Conservation (phyloP, 2,329 filamentous ascomycete species). For the Xylariaceae sp. region DNA sequence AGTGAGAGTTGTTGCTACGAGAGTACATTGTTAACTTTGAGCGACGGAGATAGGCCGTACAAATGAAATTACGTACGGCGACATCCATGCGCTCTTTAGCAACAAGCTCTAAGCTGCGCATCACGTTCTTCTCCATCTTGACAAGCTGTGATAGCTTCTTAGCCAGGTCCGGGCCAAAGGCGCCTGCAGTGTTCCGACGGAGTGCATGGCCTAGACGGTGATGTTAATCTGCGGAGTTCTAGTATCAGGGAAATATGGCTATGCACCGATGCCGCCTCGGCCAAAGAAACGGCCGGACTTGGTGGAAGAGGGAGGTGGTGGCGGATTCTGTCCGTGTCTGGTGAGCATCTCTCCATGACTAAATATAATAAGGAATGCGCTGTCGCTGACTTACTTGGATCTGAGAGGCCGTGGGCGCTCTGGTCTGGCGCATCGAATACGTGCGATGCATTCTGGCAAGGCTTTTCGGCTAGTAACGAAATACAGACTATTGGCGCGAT, state of each 20-base stretch:
- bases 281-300: slow-evolving; percentile 89
- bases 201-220: slow-evolving; percentile 54
- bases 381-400: slow-evolving; percentile 44
- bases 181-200: slow-evolving; percentile 67
- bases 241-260: slow-evolving; percentile 2
- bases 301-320: slow-evolving; percentile 83
- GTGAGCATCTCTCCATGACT: slow-evolving; percentile 4
- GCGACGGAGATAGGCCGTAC: not conserved
- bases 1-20: slow-evolving; percentile 95
- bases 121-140: slow-evolving; percentile 99
- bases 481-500: not conserved
- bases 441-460: slow-evolving; percentile 79
- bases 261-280: slow-evolving; percentile 74
- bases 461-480: slow-evolving; percentile 2
- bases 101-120: slow-evolving; percentile 95
- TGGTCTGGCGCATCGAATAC: slow-evolving; percentile 96
- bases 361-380: not conserved
- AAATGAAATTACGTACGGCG: slow-evolving; percentile 60
- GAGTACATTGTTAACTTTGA: slow-evolving; percentile 11
- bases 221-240: slow-evolving; percentile 8
- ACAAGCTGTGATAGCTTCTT: slow-evolving; percentile 98
- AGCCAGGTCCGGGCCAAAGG: slow-evolving; percentile 78
- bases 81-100: slow-evolving; percentile 97
- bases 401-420: slow-evolving; percentile 87
- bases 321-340: slow-evolving; percentile 63